Conservation (phyloP, 345 rosid species). For the Lepidium aucheri region DNA sequence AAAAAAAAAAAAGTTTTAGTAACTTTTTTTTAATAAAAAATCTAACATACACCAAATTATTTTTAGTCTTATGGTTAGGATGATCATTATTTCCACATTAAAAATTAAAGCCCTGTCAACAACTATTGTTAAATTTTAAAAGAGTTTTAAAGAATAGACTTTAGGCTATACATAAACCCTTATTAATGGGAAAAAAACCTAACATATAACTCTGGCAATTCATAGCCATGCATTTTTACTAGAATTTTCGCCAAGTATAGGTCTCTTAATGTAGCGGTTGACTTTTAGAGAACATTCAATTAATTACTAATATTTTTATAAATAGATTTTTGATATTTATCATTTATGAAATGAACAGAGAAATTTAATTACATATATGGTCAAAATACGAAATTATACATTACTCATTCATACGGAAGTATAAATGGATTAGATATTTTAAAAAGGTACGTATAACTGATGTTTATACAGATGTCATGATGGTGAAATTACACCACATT, state of each 20-base stretch:
- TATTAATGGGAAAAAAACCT: too few relatives aligned
- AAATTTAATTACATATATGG: not conserved
- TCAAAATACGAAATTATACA: not conserved
- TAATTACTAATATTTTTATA: too few relatives aligned
- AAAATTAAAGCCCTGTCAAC: too few relatives aligned
- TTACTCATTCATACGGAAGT: not conserved
- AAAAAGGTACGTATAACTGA: not conserved
- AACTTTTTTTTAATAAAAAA: too few relatives aligned
- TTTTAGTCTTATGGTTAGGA: too few relatives aligned
- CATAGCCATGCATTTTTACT: not conserved
- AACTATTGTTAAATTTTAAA: too few relatives aligned
- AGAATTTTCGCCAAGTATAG: not conserved
- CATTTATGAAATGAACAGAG: too few relatives aligned
- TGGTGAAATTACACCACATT: constrained; percentile 21
- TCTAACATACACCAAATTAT: too few relatives aligned
- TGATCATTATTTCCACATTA: too few relatives aligned
- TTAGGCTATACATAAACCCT: too few relatives aligned
- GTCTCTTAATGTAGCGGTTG: not conserved
- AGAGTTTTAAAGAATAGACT: too few relatives aligned
- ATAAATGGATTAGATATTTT: not conserved
- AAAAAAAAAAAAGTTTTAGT: too few relatives aligned
- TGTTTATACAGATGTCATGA: constrained; percentile 9
- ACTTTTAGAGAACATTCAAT: not conserved
- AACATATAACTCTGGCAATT: not conserved
- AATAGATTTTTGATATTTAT: not conserved